Base-by-base conservation (phyloP, 2,329 filamentous ascomycete species). In the Monilinia aucupariae region DNA sequence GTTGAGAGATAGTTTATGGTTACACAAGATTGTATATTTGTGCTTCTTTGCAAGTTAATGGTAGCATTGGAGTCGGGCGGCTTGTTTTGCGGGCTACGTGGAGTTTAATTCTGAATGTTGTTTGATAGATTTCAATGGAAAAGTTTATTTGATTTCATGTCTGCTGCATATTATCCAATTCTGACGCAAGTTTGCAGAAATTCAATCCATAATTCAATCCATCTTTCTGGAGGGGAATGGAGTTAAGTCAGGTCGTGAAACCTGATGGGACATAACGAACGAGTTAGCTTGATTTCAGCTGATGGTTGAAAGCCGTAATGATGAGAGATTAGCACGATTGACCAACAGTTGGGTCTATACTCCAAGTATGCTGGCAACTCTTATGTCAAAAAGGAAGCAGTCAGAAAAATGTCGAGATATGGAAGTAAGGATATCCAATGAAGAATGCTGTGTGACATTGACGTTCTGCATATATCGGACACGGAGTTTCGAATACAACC, bases 81-180 rank as follows among this genome's bases (percentile, higher is more conserved):
- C 10, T 25, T 52, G 2, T 37, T 17, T 61, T 27, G 56, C 30
- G 49, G 30, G 54, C 25, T 15, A 32, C 22, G 17, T 53, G 8
- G 20, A 20, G 25, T 61, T 51, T 39, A 39, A 32, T 1, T 41
- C 22, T 54, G n/a, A 2, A 41, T 54, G 52, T 22, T 30, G n/a
- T 54, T 43, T 54, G 27, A 17, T 58, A 34, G 13, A 58, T 58
- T 20, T n/a, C 41, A 58, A 47, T 37, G 20, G n/a, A 47, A 58
- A 47, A 32, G 49, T 52, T 34, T 25, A 13, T 25, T 47, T 58
- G 41, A 47, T 58, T 47, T 12, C 15, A 45, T 13, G 20, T 20
- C 20, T 25, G n/a, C 20, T 25, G n/a, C 13, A 17, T 39, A 12
- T 15, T 39, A 15, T 37, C 34, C 10, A 37, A 8, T 37, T 37